Evolutionary conservation across 2,329 filamentous ascomycete species (phyloP), one percentile per base, ranked within the genome.

Genomic region (Elsinoe batatas): DNA sequence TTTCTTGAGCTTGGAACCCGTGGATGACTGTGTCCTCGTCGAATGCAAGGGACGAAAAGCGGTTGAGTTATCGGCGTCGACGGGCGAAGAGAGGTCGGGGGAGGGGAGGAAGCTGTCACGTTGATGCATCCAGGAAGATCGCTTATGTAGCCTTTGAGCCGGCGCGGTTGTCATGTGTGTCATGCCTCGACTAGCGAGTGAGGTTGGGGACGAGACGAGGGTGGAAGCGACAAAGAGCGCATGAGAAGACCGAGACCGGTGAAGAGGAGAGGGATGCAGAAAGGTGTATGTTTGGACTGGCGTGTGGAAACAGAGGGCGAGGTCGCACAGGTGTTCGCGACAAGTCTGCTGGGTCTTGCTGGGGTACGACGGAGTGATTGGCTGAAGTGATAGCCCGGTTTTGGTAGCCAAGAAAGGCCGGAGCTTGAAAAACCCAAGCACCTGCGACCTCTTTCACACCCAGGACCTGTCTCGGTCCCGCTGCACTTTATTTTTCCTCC

Each of bases 1-100:
- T 64, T 70, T 56, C 33, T 50, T 43, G 53, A 58, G 57, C 22
- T 47, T 56, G 37, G 53, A 47, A 20, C 40, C 46, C 26, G 54
- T 56, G 3, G 51, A 57, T 3, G 47, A 51, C 18, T 51, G 47
- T 7, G 47, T 51, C 18, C 47, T 36, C 11, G 47, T 51, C 33
- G 47, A 51, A 35, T 51, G 47, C 33, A 51, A 51, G 38, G 49
- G 37, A 18, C 56, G 56, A 43, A 54, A 54, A 7, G 33, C 51
- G 18, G 51, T 37, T 11, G 51, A 54, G 15, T 46, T 47, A 8
- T 55, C 53, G 13, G 38, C 20, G 17, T 55, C 53, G 38, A 30
- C 17, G 26, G 40, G 32, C 8, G 53, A 37, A 20, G 53, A 55
- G 11, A 55, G 22, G n/a, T 55, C 53, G 53, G 53, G 53, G 10